These are phyloP conservation scores for Botrytis cinerea DNA, from an alignment of 2,329 filamentous ascomycete species.

Conservation along the genomic window DNA sequence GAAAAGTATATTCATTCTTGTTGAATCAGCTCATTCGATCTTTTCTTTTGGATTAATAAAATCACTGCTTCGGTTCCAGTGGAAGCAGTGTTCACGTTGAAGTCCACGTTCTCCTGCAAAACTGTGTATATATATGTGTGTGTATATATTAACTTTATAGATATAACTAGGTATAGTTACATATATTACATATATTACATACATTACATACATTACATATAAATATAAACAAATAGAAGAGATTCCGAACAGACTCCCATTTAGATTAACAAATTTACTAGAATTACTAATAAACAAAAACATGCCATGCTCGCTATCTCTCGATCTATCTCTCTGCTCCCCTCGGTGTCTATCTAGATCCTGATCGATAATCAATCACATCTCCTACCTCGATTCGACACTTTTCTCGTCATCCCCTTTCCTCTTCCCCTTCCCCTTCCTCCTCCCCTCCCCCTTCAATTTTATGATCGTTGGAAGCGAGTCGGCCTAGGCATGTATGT, in stretches of 20 bases:
- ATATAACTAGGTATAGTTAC: too few relatives aligned
- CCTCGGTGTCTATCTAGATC: background rate
- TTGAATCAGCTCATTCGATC: too few relatives aligned
- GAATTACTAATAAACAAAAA: background rate
- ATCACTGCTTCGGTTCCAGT: background rate
- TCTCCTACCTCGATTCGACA: background rate
- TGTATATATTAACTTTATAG: too few relatives aligned
- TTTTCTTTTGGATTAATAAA: background rate
- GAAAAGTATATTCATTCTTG: background rate
- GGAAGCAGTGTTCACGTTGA: too few relatives aligned
- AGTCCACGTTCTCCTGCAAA: background rate
- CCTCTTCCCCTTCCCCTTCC: background rate
- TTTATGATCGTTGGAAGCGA: background rate
- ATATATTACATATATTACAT: too few relatives aligned
- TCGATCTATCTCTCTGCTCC: too few relatives aligned
- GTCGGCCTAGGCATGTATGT: background rate
- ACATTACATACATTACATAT: too few relatives aligned
- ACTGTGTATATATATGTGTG: background rate
- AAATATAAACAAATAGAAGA: too few relatives aligned
- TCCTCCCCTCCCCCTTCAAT: background rate
- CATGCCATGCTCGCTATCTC: background rate
- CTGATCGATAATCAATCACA: background rate
- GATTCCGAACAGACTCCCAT: background rate
- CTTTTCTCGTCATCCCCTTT: background rate
- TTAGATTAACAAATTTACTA: background rate